Base-by-base conservation (phyloP, 2,329 filamentous ascomycete species). In the Diaporthe nobilis region DNA sequence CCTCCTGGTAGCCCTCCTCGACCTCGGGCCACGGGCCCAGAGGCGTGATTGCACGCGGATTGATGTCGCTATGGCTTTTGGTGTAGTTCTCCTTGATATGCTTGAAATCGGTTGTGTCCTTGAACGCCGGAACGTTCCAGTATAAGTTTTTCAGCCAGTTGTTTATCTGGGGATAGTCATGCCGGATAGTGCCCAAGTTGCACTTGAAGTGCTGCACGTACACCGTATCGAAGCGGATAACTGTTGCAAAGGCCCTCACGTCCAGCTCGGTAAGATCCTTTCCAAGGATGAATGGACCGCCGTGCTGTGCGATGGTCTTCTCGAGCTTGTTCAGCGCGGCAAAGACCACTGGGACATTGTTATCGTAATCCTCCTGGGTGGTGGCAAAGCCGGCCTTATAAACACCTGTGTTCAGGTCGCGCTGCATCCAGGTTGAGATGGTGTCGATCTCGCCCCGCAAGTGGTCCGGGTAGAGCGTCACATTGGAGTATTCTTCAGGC, bases 201-300 rank as follows among this genome's bases (percentile, higher is more conserved):
- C 90, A 91, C 83, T 92, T 93, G 85, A 93, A 93, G 82, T 92
- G 91, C 84, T 92, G 90, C 17, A 91, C 90, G 79, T 93, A 93
- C 4, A 91, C 88, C 3, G 86, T 83, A 77, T 93, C 91, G 79
- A 93, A 89, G 4, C 91, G 85, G n/a, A 92, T 85, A 20, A 91
- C 78, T 0, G 90, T 92, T 3, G 88, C 85, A 78, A 90, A 93
- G 0, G 88, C 85, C 15, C 89, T 83, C 28, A 93, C 79, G 79
- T 93, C 91, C 15, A 92, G 82, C 80, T 93, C 91, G 0, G 91
- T 92, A 76, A 93, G 79, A 20, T 85, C 79, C 0, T 82, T 79
- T 2, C 91, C 91, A 0, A 93, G 84, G 3, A 92, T 82, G 77
- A 87, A 92, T 0, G 91, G 90, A 0, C 90, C 83, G 9, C 79